These are phyloP conservation scores for Penicillium ochrochloron DNA, from an alignment of 495 filamentous ascomycete species.

Conservation along the genomic window DNA sequence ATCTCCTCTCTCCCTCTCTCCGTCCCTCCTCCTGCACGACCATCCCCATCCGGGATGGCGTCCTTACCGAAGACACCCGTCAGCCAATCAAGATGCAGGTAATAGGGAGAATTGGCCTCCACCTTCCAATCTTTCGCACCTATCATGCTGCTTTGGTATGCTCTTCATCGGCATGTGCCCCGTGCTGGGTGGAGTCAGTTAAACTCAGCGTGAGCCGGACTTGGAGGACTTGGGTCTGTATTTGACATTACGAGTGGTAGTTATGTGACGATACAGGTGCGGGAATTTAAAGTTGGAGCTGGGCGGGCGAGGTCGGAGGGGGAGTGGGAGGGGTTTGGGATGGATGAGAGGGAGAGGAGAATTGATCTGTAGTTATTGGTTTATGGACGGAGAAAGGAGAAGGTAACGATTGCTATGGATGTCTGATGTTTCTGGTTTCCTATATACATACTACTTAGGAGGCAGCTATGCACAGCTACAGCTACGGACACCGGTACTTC, in stretches of 20 bases:
- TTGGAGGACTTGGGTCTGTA: neutral
- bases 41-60: constrained; percentile 32
- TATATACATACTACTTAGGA: too few relatives aligned
- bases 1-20: neutral
- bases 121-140: constrained; percentile 10
- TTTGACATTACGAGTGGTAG: neutral
- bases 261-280: constrained; percentile 4
- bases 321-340: neutral
- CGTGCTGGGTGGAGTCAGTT: constrained; percentile 24
- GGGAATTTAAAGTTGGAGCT: constrained; percentile 23
- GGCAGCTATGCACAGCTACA: too few relatives aligned
- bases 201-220: constrained; percentile 21
- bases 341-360: neutral
- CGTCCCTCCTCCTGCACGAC: constrained; percentile 26
- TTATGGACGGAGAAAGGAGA: too few relatives aligned
- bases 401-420: neutral
- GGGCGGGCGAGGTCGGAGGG: constrained; percentile 7
- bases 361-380: neutral
- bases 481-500: neutral
- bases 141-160: constrained; percentile 37
- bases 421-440: too few relatives aligned
- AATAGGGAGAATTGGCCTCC: constrained; percentile 21
- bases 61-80: constrained; percentile 16
- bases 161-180: constrained; percentile 34
- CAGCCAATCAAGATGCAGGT: constrained; percentile 24